Conservation (phyloP, 2,329 filamentous ascomycete genomes). For the Myriosclerotinia duriaeana region DNA sequence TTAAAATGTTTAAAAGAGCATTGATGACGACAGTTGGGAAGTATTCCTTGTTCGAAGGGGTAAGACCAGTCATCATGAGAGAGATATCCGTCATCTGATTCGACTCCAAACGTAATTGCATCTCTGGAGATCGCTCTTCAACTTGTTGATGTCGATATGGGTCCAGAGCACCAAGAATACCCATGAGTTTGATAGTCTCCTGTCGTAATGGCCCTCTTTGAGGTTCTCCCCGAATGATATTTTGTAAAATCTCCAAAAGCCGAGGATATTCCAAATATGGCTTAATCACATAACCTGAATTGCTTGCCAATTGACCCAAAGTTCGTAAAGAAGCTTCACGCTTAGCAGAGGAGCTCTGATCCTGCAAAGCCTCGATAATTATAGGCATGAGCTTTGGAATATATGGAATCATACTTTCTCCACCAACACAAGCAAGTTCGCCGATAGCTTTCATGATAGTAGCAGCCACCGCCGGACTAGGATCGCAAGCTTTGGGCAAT, state of each 20-base stretch:
- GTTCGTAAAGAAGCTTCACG: slow-evolving; percentile 88
- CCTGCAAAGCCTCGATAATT: slow-evolving; percentile 89
- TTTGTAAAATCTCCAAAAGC: slow-evolving; percentile 86
- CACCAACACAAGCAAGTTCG: slow-evolving; percentile 89
- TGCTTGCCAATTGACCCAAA: slow-evolving; percentile 88
- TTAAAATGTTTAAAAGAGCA: slow-evolving; percentile 86
- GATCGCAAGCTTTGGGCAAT: slow-evolving; percentile 86
- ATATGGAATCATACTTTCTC: slow-evolving; percentile 89
- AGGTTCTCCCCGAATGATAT: slow-evolving; percentile 86
- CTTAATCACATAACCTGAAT: slow-evolving; percentile 95
- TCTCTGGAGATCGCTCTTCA: slow-evolving; percentile 82
- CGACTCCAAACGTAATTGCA: slow-evolving; percentile 64
- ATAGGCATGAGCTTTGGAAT: slow-evolving; percentile 92
- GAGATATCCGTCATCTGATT: slow-evolving; percentile 85
- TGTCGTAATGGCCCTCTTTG: slow-evolving; percentile 81
- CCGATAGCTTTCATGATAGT: slow-evolving; percentile 95
- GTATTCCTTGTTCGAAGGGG: slow-evolving; percentile 96
- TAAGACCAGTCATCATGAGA: slow-evolving; percentile 95
- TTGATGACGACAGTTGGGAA: slow-evolving; percentile 98
- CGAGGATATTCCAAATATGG: slow-evolving; percentile 95
- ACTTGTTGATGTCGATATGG: slow-evolving; percentile 96
- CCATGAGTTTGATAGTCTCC: slow-evolving; percentile 95
- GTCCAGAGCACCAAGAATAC: slow-evolving; percentile 90
- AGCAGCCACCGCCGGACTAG: slow-evolving; percentile 83
- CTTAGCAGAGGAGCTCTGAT: slow-evolving; percentile 86